Conservation (phyloP, 352 stramenopile species). For the Phytophthora pisi region DNA sequence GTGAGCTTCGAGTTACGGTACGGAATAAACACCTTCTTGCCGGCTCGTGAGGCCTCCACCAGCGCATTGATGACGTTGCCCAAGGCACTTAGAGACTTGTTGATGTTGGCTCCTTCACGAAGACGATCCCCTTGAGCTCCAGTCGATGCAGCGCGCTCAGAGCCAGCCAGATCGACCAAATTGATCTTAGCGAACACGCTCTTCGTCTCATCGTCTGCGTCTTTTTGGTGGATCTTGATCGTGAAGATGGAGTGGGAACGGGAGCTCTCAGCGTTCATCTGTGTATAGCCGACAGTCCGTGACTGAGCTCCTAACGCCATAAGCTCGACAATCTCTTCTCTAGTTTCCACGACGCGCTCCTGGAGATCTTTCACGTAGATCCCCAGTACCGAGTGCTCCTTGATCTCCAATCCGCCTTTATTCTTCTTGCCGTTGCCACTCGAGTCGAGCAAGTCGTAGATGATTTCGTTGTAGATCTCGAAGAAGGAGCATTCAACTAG, state of each 20-base stretch:
- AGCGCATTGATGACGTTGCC: constrained; percentile 95
- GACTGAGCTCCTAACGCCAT: constrained; percentile 74
- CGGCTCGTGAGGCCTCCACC: constrained; percentile 75
- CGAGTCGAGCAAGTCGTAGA: constrained; percentile 94
- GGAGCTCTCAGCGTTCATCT: constrained; percentile 94
- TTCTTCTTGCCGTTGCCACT: constrained; percentile 88
- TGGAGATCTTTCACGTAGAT: constrained; percentile 95
- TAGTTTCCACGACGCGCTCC: constrained; percentile 86
- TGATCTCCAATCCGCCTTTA: constrained; percentile 91
- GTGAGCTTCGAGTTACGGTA: constrained; percentile 96
- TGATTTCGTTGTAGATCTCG: constrained; percentile 97
- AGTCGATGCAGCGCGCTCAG: constrained; percentile 90
- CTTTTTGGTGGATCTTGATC: constrained; percentile 95
- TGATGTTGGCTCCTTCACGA: constrained; percentile 95
- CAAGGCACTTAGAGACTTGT: constrained; percentile 92
- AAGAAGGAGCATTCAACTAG: constrained; percentile 94
- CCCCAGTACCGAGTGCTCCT: constrained; percentile 93
- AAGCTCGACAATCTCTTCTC: constrained; percentile 85
- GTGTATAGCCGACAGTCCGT: constrained; percentile 83
- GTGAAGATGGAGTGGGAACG: constrained; percentile 96
- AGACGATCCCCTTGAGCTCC: constrained; percentile 89
- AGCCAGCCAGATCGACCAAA: constrained; percentile 94
- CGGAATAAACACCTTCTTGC: constrained; percentile 92
- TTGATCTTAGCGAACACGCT: constrained; percentile 95
- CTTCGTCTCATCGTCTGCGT: constrained; percentile 79